A percentile compares a stretch with the other conserved stretches of the same genome.
Evolutionary conservation across 345 rosid species (phyloP).

Genomic region (Litchi chinensis): DNA sequence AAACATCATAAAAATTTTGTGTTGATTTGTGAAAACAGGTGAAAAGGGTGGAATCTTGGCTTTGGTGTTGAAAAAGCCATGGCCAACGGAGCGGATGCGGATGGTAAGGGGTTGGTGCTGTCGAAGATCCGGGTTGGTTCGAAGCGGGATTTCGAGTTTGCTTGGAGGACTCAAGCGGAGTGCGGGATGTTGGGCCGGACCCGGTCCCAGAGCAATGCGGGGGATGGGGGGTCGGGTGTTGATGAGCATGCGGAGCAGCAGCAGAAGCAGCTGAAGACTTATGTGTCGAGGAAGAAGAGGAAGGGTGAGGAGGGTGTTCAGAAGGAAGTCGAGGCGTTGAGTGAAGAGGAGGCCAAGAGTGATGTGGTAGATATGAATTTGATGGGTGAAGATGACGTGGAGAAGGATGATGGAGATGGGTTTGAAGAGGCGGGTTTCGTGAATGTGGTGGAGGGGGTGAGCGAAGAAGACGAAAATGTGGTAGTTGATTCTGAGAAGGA

Average conservation of each 20-base stretch:
- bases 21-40: neutral
- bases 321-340: slow-evolving; percentile 27
- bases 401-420: slow-evolving; percentile 8
- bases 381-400: slow-evolving; percentile 45
- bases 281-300: slow-evolving; percentile 26
- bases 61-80: slow-evolving; percentile 21
- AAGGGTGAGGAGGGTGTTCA: slow-evolving; percentile 22
- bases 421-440: slow-evolving; percentile 13
- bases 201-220: slow-evolving; percentile 37
- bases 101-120: slow-evolving; percentile 45
- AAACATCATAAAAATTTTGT: neutral
- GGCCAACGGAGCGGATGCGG: slow-evolving; percentile 62
- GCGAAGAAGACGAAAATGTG: neutral
- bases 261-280: slow-evolving; percentile 39
- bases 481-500: neutral
- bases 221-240: neutral
- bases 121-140: slow-evolving; percentile 71
- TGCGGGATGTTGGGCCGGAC: slow-evolving; percentile 80
- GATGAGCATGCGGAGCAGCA: neutral
- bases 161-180: slow-evolving; percentile 77
- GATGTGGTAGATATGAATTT: slow-evolving; percentile 58
- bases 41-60: neutral
- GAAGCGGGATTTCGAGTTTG: slow-evolving; percentile 89
- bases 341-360: slow-evolving; percentile 72
- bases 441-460: slow-evolving; percentile 2